These are phyloP conservation scores for Cystobasidium pallidum DNA, from an alignment of 1,284 basidiomycete species.

Conservation along the genomic window DNA sequence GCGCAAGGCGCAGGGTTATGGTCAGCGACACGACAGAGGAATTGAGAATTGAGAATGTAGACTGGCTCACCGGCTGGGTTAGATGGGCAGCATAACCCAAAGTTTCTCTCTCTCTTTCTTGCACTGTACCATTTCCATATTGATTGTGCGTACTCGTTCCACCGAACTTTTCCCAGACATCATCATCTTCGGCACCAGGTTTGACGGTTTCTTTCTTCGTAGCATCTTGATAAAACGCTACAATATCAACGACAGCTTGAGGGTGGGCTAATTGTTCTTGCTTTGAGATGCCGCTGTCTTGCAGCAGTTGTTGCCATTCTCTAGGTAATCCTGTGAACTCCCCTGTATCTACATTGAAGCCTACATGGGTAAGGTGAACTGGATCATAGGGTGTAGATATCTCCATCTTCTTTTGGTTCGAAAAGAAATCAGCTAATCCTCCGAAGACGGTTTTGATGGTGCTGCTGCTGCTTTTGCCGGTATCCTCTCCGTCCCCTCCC, in stretches of 20 bases:
- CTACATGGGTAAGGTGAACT: slow-evolving; percentile 99
- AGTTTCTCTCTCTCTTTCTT: neutral
- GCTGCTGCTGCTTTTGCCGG: slow-evolving; percentile 11
- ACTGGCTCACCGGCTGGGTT: slow-evolving; percentile 40
- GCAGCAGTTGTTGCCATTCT: slow-evolving; percentile 97
- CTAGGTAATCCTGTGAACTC: slow-evolving; percentile 90
- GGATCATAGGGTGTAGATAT: slow-evolving; percentile 98
- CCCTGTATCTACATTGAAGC: slow-evolving; percentile 97
- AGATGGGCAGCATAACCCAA: slow-evolving; percentile 28
- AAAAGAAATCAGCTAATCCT: slow-evolving; percentile 34
- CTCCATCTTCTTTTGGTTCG: slow-evolving; percentile 69
- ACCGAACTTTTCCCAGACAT: slow-evolving; percentile 77
- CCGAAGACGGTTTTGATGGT: slow-evolving; percentile 42
- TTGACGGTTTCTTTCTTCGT: slow-evolving; percentile 54
- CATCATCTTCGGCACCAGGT: slow-evolving; percentile 59
- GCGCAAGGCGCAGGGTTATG: too few species aligned
- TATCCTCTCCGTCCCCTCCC: slow-evolving; percentile 5
- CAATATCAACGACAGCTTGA: slow-evolving; percentile 97
- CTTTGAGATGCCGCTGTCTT: slow-evolving; percentile 93
- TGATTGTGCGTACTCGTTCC: slow-evolving; percentile 20
- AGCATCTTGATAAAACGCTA: slow-evolving; percentile 86
- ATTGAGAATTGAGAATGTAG: slow-evolving; percentile 16
- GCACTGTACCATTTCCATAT: slow-evolving; percentile 2
- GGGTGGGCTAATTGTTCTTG: slow-evolving; percentile 97
- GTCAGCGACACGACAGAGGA: neutral